phyloP scores from a whole-genome alignment of 2,329 filamentous ascomycete species.

The Xylaria sp. region DNA sequence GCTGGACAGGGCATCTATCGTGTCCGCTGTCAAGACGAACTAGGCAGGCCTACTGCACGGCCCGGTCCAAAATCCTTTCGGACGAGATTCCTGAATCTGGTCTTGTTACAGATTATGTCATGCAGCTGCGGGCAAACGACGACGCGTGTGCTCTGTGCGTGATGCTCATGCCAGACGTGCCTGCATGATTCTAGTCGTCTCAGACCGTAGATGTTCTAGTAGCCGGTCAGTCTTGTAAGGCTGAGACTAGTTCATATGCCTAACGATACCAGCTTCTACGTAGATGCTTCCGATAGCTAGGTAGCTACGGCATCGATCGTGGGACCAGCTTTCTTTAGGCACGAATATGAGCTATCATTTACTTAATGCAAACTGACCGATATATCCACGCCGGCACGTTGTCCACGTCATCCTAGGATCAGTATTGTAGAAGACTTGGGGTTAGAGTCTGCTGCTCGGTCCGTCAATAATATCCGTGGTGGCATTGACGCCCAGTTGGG shows the following conservation, averaged over 20 bases:
- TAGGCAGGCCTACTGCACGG: slow-evolving; percentile 10
- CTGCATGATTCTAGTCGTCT: slow-evolving; percentile 36
- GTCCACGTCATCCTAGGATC: slow-evolving; percentile 34
- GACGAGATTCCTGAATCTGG: slow-evolving; percentile 34
- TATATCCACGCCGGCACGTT: slow-evolving; percentile 23
- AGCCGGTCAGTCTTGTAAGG: slow-evolving; percentile 29
- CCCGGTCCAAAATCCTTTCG: slow-evolving; percentile 25
- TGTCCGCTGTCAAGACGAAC: slow-evolving; percentile 18
- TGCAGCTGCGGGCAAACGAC: slow-evolving; percentile 36
- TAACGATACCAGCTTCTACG: slow-evolving; percentile 1
- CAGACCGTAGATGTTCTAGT: slow-evolving; percentile 15
- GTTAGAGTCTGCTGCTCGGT: slow-evolving; percentile 3
- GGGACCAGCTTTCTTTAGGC: slow-evolving; percentile 31
- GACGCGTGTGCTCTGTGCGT: slow-evolving; percentile 36
- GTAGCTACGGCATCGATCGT: slow-evolving; percentile 1
- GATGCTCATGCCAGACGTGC: slow-evolving; percentile 38
- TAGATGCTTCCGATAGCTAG: neutral
- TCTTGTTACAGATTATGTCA: slow-evolving; percentile 37
- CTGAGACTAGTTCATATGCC: slow-evolving; percentile 25
- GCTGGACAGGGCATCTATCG: slow-evolving; percentile 20
- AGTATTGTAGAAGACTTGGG: slow-evolving; percentile 7
- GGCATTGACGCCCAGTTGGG: slow-evolving; percentile 6
- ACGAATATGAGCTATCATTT: slow-evolving; percentile 38
- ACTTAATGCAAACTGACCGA: slow-evolving; percentile 9
- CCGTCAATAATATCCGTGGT: slow-evolving; percentile 10